Base-by-base conservation (phyloP, 2,329 filamentous ascomycete species). In the Pyrenophora teres region DNA sequence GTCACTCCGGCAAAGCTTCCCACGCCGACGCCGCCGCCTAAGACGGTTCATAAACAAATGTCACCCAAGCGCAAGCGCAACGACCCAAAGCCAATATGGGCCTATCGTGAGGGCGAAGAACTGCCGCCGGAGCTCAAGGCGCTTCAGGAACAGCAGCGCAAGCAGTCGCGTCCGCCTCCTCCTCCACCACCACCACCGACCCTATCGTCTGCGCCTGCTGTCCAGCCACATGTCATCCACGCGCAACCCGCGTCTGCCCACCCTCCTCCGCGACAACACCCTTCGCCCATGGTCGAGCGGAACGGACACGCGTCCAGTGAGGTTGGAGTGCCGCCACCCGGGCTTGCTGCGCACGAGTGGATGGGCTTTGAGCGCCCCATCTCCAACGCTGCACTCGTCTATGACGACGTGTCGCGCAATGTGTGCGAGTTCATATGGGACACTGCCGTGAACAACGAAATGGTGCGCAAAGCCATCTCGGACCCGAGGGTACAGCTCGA, bases 371-470 rank as follows among this genome's bases (percentile, higher is more conserved):
- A 83, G 54, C 79, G 80, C 6, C 81, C 86, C 30, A 87, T 96
- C 40, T 87, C 85, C 1, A 86, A 88, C 40, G 78, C 83, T 8
- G 84, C 86, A 53, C 89, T 89, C 0, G 58, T 73, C 44, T 82
- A 86, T 48, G 89, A 94, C 62, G 87, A 92, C 54, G 75, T 94
- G 9, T 85, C 86, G n/a, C 88, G 86, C 63, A 72, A 80, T 15
- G 81, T 96, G n/a, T 89, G 88, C 55, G 89, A 96, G 68, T 96
- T 92, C 64, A 77, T 97, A 9, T 95, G 87, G 68, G 71, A 83
- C 40, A 80, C 88, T 48, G 87, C 94, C 15, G 81, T 94, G 6
- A 78, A 81, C 44, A 85, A 86, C 54, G 79, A 82, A n/a, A 84
- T 89, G 59, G 74, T 85, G 19, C 67, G 69, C 9, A 53, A 52